phyloP scores from a whole-genome alignment of 2,329 filamentous ascomycete species.

The Diaporthe ilicicola region DNA sequence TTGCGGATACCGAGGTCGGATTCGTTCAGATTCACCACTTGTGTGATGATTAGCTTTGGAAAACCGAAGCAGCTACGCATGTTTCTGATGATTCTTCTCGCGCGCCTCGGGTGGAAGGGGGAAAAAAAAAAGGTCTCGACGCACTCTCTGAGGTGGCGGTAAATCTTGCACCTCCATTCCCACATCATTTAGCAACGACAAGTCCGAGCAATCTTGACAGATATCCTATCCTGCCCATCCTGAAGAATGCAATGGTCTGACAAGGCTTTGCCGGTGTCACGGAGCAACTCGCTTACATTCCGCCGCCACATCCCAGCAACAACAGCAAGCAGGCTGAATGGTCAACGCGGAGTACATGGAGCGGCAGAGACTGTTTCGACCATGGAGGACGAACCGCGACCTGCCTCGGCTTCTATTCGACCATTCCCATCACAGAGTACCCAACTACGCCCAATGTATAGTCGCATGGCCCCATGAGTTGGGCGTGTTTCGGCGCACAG shows the following conservation, averaged over 20 bases:
- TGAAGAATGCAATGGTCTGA: neutral
- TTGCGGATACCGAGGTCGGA: too few relatives aligned
- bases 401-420: neutral
- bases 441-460: neutral
- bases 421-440: neutral
- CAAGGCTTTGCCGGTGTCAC: neutral
- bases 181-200: neutral
- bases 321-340: neutral
- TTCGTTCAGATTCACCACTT: too few relatives aligned
- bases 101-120: too few relatives aligned
- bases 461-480: neutral
- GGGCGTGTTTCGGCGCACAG: neutral
- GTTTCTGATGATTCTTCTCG: too few relatives aligned
- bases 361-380: neutral
- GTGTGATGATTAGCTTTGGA: too few relatives aligned
- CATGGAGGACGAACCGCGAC: neutral
- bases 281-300: neutral
- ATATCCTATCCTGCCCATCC: too few relatives aligned
- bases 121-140: too few relatives aligned
- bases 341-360: neutral
- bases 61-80: too few relatives aligned
- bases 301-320: neutral
- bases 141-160: too few relatives aligned
- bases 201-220: neutral
- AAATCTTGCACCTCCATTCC: too few relatives aligned